These are phyloP conservation scores for Rubia tinctorum DNA, from an alignment of 305 asterid genomes.

Conservation along the genomic window DNA sequence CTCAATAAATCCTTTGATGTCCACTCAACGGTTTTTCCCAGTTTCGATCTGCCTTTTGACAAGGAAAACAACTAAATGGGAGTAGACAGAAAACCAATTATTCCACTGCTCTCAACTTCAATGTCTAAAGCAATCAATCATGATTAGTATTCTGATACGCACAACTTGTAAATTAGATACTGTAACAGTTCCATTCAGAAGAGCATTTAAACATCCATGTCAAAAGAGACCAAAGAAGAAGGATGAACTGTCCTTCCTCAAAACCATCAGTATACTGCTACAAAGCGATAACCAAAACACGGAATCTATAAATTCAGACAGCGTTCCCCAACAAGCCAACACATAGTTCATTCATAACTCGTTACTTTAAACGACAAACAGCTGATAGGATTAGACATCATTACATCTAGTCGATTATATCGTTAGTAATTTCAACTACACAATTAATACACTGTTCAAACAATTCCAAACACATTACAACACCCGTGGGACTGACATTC, in stretches of 20 bases:
- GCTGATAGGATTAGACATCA: neutral
- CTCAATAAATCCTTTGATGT: slow-evolving; percentile 73
- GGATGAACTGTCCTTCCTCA: neutral
- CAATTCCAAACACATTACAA: neutral
- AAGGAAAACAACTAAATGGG: slow-evolving; percentile 60
- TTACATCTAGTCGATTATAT: neutral
- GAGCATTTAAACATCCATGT: neutral
- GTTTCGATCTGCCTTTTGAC: slow-evolving; percentile 99
- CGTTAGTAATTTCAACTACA: neutral
- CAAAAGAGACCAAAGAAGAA: neutral
- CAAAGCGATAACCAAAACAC: neutral
- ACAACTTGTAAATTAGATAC: too few relatives aligned
- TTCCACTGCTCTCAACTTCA: slow-evolving; percentile 11
- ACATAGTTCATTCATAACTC: neutral
- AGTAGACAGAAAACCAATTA: slow-evolving; percentile 17
- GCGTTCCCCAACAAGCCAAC: neutral
- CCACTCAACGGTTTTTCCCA: slow-evolving; percentile 87
- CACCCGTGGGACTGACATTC: neutral
- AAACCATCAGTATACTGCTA: neutral
- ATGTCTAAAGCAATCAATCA: neutral
- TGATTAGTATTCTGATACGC: neutral
- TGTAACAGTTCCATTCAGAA: too few relatives aligned
- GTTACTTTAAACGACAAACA: neutral
- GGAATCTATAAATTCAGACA: neutral
- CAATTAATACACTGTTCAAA: neutral